Conservation (phyloP, 306 rosid species). For the Prinsepia uniflora region DNA sequence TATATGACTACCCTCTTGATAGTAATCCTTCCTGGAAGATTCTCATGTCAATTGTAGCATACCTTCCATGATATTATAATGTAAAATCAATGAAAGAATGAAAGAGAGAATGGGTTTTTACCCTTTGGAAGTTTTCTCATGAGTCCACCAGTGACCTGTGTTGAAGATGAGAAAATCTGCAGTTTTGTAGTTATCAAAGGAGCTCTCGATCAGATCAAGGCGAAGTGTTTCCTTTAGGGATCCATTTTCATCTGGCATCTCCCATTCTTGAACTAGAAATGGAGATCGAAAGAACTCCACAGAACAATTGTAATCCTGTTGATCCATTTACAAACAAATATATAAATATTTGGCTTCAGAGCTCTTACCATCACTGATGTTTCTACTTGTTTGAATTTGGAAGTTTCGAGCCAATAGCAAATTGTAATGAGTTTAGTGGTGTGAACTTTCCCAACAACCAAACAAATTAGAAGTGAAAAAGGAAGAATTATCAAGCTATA, state of each 20-base stretch:
- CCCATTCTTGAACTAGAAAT: slow-evolving; percentile 30
- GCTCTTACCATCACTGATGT: too few species aligned
- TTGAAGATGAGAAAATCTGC: slow-evolving; percentile 28
- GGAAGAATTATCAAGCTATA: not conserved
- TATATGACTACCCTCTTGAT: slow-evolving; percentile 27
- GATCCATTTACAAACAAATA: not conserved
- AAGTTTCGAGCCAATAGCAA: not conserved
- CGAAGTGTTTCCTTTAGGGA: slow-evolving; percentile 23
- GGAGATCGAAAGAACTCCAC: slow-evolving; percentile 26
- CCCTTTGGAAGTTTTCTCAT: slow-evolving; percentile 30
- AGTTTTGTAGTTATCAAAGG: slow-evolving; percentile 19
- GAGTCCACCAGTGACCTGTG: slow-evolving; percentile 33
- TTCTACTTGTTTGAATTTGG: not conserved
- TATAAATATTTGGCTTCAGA: not conserved
- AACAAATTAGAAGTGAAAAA: not conserved
- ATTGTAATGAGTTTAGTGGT: not conserved
- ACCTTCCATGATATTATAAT: not conserved
- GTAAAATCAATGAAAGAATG: not conserved
- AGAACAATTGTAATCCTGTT: slow-evolving; percentile 26
- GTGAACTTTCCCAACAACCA: not conserved
- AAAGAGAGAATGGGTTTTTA: not conserved
- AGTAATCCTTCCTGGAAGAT: slow-evolving; percentile 24
- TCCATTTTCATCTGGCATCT: slow-evolving; percentile 16
- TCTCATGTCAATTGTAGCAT: not conserved
- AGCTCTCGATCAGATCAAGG: slow-evolving; percentile 22